A percentile compares a stretch with the other conserved stretches of the same genome.
These are phyloP conservation scores for Blastocrithidia nonstop DNA, from an alignment of 208 protist species.

Conservation along the genomic window DNA sequence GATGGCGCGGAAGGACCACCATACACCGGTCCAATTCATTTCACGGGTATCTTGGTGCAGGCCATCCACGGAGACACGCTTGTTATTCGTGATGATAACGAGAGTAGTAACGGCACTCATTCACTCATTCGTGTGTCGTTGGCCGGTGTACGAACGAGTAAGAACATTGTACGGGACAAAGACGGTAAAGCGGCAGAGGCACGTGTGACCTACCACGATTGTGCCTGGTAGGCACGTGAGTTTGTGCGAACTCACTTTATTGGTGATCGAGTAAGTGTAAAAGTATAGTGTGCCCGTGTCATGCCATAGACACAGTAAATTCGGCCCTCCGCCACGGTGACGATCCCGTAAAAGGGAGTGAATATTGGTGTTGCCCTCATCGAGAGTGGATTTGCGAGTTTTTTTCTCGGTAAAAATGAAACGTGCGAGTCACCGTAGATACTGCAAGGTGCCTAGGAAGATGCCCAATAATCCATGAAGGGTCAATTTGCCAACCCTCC, in stretches of 20 bases:
- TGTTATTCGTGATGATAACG: constrained; percentile 36
- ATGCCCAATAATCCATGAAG: constrained; percentile 18
- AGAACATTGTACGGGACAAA: constrained; percentile 66
- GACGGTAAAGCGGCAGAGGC: constrained; percentile 64
- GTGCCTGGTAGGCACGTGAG: constrained; percentile 78
- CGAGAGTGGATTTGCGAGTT: constrained; percentile 61
- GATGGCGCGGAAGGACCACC: too few relatives aligned
- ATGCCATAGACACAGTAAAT: constrained; percentile 75
- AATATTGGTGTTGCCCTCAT: constrained; percentile 66
- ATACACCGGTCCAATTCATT: constrained; percentile 47
- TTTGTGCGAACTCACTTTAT: constrained; percentile 69
- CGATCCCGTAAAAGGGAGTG: constrained; percentile 25
- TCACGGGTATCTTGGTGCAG: constrained; percentile 58
- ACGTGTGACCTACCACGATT: constrained; percentile 73
- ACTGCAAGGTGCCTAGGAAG: constrained; percentile 45
- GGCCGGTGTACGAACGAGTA: constrained; percentile 61
- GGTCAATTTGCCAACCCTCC: constrained; percentile 25
- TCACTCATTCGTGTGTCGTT: constrained; percentile 52
- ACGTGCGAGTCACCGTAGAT: constrained; percentile 32
- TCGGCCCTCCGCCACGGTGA: constrained; percentile 45
- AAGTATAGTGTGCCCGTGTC: constrained; percentile 65
- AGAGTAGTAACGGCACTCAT: too few relatives aligned
- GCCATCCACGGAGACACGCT: constrained; percentile 74
- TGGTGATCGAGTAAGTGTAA: constrained; percentile 51
- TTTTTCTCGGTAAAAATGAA: constrained; percentile 69